Conservation (phyloP, 192 early-diverging fungal genomes). For the Coemansia sp. region DNA sequence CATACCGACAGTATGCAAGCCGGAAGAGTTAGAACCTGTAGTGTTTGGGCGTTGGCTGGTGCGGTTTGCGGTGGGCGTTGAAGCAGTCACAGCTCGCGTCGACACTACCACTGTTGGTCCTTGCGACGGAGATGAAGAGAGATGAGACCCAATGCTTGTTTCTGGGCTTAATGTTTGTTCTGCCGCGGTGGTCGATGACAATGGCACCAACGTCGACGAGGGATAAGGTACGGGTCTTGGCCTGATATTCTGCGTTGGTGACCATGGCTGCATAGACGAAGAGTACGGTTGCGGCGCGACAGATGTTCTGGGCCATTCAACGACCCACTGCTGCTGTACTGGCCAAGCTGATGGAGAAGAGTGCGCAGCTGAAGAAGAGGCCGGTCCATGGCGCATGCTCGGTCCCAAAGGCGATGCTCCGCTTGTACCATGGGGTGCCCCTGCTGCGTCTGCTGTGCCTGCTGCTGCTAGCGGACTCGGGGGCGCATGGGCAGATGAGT, state of each 20-base stretch:
- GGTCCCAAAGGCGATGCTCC: background rate
- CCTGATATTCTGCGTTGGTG: background rate
- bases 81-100: background rate
- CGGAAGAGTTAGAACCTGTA: background rate
- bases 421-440: background rate
- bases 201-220: background rate
- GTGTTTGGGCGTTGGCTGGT: background rate
- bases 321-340: background rate
- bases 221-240: background rate
- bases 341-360: background rate
- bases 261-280: background rate
- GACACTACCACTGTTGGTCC: background rate
- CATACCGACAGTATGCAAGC: conserved; percentile 28
- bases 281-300: background rate
- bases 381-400: background rate
- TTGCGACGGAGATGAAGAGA: background rate
- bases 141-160: background rate
- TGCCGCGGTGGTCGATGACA: background rate
- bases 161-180: too few species aligned
- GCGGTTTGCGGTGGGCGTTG: background rate
- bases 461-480: background rate
- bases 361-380: background rate
- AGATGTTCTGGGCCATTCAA: background rate
- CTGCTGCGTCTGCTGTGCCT: background rate
- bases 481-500: too few species aligned